A percentile compares a stretch with the other conserved stretches of the same genome.
These are phyloP conservation scores for Pleurotus platypus DNA, from an alignment of 768 basidiomycete species.

Conservation along the genomic window DNA sequence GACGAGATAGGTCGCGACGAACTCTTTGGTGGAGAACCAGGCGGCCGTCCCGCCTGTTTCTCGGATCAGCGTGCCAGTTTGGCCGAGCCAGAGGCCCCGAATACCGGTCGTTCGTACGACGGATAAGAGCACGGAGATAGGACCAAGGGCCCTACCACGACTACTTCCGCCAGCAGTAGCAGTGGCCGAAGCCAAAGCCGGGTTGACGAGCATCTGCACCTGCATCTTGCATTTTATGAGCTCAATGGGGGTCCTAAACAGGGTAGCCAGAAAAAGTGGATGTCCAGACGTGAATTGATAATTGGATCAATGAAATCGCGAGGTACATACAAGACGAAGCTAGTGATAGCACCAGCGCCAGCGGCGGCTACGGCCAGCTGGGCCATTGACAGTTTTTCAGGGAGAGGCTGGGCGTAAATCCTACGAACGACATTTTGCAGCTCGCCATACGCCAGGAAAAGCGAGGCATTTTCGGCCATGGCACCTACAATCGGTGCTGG, in stretches of 20 bases:
- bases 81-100: slow-evolving; percentile 80
- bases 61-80: slow-evolving; percentile 81
- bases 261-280: not conserved
- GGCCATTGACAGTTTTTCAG: slow-evolving; percentile 53
- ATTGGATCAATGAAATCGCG: not conserved
- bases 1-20: slow-evolving; percentile 62
- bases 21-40: slow-evolving; percentile 87
- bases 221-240: slow-evolving; percentile 98
- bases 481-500: slow-evolving; percentile 93
- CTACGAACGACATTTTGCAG: slow-evolving; percentile 60
- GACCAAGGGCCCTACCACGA: slow-evolving; percentile 36
- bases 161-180: not conserved
- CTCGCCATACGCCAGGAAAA: slow-evolving; percentile 86
- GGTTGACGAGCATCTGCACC: slow-evolving; percentile 66
- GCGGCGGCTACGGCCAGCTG: slow-evolving; percentile 82
- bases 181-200: not conserved
- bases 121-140: slow-evolving; percentile 58
- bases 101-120: slow-evolving; percentile 54
- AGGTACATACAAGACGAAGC: slow-evolving; percentile 75
- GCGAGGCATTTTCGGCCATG: slow-evolving; percentile 88
- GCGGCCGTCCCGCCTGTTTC: slow-evolving; percentile 85
- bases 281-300: too few species aligned
- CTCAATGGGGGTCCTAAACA: slow-evolving; percentile 59
- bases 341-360: slow-evolving; percentile 81
- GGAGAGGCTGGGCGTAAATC: slow-evolving; percentile 27